phyloP scores from a whole-genome alignment of 164 flowering plant species.

The Euptelea pleiosperma region DNA sequence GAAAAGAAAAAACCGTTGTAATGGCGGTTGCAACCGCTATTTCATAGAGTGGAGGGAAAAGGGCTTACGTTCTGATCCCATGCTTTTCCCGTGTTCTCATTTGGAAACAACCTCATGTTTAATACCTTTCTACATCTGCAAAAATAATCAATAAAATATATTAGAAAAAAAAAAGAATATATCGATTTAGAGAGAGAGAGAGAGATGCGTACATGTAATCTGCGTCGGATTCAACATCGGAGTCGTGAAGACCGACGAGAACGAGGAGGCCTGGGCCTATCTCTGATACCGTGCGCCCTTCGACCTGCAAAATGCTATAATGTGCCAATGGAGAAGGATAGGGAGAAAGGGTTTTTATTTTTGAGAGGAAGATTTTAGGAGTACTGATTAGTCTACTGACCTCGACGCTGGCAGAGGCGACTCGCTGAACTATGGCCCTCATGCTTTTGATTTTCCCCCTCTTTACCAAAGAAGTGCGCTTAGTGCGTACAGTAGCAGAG shows the following conservation, averaged over 20 bases:
- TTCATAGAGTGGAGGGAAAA: background rate
- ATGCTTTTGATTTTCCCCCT: slow-evolving; percentile 38
- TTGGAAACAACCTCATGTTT: slow-evolving; percentile 88
- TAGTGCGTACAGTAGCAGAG: slow-evolving; percentile 23
- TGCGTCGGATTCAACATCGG: slow-evolving; percentile 74
- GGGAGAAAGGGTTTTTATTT: too few relatives aligned
- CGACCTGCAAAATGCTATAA: slow-evolving; percentile 52
- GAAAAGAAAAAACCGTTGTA: background rate
- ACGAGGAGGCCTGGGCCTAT: slow-evolving; percentile 92
- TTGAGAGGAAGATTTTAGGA: too few relatives aligned
- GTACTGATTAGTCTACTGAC: too few relatives aligned
- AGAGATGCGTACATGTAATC: slow-evolving; percentile 58
- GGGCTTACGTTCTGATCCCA: slow-evolving; percentile 79
- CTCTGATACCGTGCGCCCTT: slow-evolving; percentile 71
- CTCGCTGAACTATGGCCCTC: slow-evolving; percentile 91
- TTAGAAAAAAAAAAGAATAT: background rate
- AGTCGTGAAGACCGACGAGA: slow-evolving; percentile 79
- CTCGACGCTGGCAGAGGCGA: slow-evolving; percentile 86
- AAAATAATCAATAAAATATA: background rate
- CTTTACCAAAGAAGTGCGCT: slow-evolving; percentile 3
- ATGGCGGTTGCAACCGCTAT: slow-evolving; percentile 1
- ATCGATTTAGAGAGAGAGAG: background rate
- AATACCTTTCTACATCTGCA: slow-evolving; percentile 87
- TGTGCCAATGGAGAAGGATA: slow-evolving; percentile 3
- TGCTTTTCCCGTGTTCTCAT: slow-evolving; percentile 63